Percentiles rank a stretch among this genome's conserved stretches.
Conservation (phyloP, 768 basidiomycete species). For the Amanita muscaria region DNA sequence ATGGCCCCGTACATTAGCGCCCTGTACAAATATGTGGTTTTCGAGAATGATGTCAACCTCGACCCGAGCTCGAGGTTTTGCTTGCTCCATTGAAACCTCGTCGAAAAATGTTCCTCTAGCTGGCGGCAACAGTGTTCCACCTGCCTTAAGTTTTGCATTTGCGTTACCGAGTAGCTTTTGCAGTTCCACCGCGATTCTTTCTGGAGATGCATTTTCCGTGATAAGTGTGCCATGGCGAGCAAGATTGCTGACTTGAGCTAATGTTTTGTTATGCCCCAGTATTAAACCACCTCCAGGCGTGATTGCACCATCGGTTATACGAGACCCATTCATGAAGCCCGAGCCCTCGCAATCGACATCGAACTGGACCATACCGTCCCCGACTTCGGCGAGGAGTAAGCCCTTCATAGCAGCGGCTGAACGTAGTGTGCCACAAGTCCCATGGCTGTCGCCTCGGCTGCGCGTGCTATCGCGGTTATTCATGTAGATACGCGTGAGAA, state of each 20-base stretch:
- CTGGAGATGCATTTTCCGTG: conserved; percentile 38
- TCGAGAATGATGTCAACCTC: conserved; percentile 77
- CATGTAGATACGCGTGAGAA: not conserved
- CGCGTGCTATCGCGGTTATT: not conserved
- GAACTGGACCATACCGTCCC: conserved; percentile 38
- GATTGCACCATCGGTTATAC: conserved; percentile 24
- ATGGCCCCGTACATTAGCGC: conserved; percentile 59
- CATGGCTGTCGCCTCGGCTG: conserved; percentile 4
- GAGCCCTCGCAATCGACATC: conserved; percentile 28
- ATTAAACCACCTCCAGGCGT: conserved; percentile 21
- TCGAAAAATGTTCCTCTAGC: conserved; percentile 23
- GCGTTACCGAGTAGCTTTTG: conserved; percentile 56
- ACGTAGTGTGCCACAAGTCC: conserved; percentile 15
- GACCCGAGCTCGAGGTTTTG: conserved; percentile 64
- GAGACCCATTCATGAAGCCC: conserved; percentile 31
- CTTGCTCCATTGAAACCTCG: conserved; percentile 47
- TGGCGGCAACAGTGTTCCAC: conserved; percentile 36
- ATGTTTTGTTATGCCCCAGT: conserved; percentile 1
- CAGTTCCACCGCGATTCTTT: conserved; percentile 47
- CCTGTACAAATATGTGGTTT: conserved; percentile 71
- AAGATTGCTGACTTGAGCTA: conserved; percentile 15
- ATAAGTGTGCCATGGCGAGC: conserved; percentile 46
- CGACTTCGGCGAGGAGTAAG: conserved; percentile 37
- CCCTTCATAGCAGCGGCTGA: conserved; percentile 37
- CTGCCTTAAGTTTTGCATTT: conserved; percentile 44